These are phyloP conservation scores for Uronychia binucleata DNA, from an alignment of 73 alveolate genomes.

Conservation along the genomic window DNA sequence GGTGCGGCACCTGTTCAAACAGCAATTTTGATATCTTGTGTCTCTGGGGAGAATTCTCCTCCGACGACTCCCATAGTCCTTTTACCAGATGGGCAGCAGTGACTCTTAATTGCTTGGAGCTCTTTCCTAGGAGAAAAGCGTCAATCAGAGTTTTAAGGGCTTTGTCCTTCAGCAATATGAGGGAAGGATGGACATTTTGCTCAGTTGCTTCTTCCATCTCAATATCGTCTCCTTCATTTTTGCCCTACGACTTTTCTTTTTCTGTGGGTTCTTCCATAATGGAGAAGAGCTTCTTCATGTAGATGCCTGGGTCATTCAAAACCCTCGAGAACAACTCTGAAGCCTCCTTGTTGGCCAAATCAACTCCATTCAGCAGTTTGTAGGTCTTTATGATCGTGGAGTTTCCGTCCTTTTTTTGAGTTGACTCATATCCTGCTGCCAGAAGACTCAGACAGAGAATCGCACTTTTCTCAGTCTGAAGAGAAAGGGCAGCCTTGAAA, in stretches of 20 bases:
- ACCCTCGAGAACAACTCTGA: neutral
- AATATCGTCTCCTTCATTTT: neutral
- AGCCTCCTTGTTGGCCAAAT: neutral
- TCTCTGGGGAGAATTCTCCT: neutral
- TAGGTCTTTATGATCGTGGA: neutral
- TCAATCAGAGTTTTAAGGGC: neutral
- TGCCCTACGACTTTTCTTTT: neutral
- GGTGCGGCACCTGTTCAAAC: neutral
- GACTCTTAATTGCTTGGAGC: slow-evolving; percentile 22
- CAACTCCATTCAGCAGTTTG: neutral
- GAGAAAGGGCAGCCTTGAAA: neutral
- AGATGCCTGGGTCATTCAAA: neutral
- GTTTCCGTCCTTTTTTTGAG: no score
- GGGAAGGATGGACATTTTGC: neutral
- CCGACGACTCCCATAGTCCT: slow-evolving; percentile 20
- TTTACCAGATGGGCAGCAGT: slow-evolving; percentile 24
- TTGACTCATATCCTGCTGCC: neutral
- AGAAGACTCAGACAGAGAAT: neutral
- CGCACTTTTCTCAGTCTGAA: neutral
- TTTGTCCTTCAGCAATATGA: neutral
- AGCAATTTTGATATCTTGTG: neutral
- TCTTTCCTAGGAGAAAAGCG: slow-evolving; percentile 15
- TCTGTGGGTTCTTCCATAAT: neutral
- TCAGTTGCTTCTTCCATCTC: neutral
- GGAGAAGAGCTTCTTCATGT: neutral